Evolutionary conservation across 257 asterid species (phyloP).

Genomic region (Cruciata laevipes): DNA sequence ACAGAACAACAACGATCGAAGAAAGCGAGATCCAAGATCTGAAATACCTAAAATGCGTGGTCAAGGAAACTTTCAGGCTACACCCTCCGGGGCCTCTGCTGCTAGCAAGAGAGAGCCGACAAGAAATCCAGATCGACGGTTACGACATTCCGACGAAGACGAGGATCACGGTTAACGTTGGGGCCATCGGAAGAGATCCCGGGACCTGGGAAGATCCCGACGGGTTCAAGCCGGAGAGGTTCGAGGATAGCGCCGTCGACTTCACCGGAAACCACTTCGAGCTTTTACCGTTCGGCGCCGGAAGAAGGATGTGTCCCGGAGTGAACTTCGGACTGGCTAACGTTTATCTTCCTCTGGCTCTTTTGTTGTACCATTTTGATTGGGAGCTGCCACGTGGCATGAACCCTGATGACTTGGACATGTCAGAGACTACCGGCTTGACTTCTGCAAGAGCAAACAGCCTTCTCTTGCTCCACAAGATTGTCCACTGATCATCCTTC

Average conservation of each 20-base stretch:
- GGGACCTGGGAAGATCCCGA: neutral
- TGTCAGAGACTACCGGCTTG: conserved; percentile 14
- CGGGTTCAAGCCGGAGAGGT: neutral
- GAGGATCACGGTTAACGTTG: conserved; percentile 2
- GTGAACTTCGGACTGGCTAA: neutral
- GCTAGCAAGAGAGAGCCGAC: conserved; percentile 18
- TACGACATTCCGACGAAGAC: conserved; percentile 5
- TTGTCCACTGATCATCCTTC: too few relatives aligned
- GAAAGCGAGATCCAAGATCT: conserved; percentile 1
- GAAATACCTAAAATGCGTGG: conserved; percentile 1
- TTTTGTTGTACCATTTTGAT: conserved; percentile 23
- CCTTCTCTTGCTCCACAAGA: neutral
- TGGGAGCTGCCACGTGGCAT: conserved; percentile 22
- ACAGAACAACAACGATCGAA: neutral
- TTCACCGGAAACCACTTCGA: conserved; percentile 17
- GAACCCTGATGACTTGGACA: conserved; percentile 10
- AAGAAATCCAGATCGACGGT: conserved; percentile 11
- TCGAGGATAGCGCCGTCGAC: conserved; percentile 7
- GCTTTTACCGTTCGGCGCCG: neutral
- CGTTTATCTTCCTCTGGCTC: conserved; percentile 7
- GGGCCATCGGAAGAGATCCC: conserved; percentile 15
- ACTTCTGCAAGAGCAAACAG: neutral
- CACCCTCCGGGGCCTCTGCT: conserved; percentile 14
- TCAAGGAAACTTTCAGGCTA: conserved; percentile 9
- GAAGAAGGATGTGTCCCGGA: neutral